Conservation (phyloP, 1,284 basidiomycete species). For the Leccinum fallax region DNA sequence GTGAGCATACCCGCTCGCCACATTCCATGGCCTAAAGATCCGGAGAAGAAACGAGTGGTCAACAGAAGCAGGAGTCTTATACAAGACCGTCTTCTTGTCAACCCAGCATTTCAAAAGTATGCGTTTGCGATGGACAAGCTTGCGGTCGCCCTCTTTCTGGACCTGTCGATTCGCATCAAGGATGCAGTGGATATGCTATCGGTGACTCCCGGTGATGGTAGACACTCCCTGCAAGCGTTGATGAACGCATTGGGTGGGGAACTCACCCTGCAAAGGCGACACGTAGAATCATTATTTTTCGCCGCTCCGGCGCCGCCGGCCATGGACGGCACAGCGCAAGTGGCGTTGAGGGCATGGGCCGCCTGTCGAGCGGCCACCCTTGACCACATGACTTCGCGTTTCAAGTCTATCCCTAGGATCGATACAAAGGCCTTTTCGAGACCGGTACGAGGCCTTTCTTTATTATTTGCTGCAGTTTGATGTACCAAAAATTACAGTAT, state of each 20-base stretch:
- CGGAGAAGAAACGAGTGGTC: constrained; percentile 18
- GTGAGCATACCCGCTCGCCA: constrained; percentile 29
- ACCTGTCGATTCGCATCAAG: constrained; percentile 41
- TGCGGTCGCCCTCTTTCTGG: constrained; percentile 43
- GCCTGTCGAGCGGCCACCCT: constrained; percentile 38
- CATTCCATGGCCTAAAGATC: constrained; percentile 4
- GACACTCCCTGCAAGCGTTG: constrained; percentile 40
- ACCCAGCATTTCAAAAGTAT: constrained; percentile 31
- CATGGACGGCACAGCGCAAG: constrained; percentile 13
- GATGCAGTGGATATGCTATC: constrained; percentile 51
- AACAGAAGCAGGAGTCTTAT: constrained; percentile 31
- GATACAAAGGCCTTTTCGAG: constrained; percentile 18
- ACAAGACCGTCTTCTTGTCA: constrained; percentile 35
- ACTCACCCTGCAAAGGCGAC: constrained; percentile 28
- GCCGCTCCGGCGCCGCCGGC: constrained; percentile 15
- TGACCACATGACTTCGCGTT: constrained; percentile 17
- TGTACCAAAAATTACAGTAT: constrained; percentile 32
- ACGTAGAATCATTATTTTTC: constrained; percentile 44
- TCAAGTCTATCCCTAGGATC: constrained; percentile 23
- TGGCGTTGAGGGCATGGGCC: constrained; percentile 50
- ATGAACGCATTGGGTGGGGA: constrained; percentile 43
- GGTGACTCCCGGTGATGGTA: constrained; percentile 11
- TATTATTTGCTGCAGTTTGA: neutral
- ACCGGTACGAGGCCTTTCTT: constrained; percentile 13
- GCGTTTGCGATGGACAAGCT: constrained; percentile 50